These are phyloP conservation scores for Phaffia tasmanica DNA, from an alignment of 768 basidiomycete genomes.

Conservation along the genomic window DNA sequence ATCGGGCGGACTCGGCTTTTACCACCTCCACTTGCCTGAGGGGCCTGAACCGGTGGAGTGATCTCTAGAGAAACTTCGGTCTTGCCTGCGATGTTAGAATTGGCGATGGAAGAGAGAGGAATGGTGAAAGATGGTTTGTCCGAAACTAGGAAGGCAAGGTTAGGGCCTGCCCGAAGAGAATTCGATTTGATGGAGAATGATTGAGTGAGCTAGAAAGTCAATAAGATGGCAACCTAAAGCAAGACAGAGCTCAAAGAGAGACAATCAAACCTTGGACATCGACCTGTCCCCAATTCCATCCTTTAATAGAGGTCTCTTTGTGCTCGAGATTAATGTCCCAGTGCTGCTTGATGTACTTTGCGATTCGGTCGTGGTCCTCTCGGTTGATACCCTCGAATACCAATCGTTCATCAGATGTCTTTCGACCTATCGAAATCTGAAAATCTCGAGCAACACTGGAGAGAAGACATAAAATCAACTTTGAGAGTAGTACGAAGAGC, in stretches of 20 bases:
- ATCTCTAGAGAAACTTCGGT: slow-evolving; percentile 99
- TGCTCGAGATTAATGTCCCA: slow-evolving; percentile 75
- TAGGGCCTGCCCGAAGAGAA: slow-evolving; percentile 51
- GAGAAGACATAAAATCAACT: neutral
- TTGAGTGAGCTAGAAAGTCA: neutral
- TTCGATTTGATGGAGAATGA: neutral
- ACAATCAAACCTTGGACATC: slow-evolving; percentile 69
- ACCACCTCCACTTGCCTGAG: slow-evolving; percentile 12
- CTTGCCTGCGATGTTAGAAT: slow-evolving; percentile 93
- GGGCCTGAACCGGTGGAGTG: slow-evolving; percentile 29
- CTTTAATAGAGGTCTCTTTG: slow-evolving; percentile 77
- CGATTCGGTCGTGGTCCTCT: slow-evolving; percentile 89
- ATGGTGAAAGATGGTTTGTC: slow-evolving; percentile 82
- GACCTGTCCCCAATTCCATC: slow-evolving; percentile 97
- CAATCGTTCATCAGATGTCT: slow-evolving; percentile 43
- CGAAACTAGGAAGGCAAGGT: slow-evolving; percentile 79
- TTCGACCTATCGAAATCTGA: slow-evolving; percentile 73
- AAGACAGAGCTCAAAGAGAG: neutral
- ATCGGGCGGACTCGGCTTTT: slow-evolving; percentile 38
- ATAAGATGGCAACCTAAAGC: neutral
- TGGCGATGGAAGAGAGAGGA: slow-evolving; percentile 73
- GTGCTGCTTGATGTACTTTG: slow-evolving; percentile 68
- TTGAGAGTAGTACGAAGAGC: slow-evolving; percentile 27
- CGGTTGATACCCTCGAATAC: slow-evolving; percentile 67
- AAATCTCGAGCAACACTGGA: slow-evolving; percentile 70